phyloP scores from a whole-genome alignment of 148 eudicot genomes.

The Silene latifolia region DNA sequence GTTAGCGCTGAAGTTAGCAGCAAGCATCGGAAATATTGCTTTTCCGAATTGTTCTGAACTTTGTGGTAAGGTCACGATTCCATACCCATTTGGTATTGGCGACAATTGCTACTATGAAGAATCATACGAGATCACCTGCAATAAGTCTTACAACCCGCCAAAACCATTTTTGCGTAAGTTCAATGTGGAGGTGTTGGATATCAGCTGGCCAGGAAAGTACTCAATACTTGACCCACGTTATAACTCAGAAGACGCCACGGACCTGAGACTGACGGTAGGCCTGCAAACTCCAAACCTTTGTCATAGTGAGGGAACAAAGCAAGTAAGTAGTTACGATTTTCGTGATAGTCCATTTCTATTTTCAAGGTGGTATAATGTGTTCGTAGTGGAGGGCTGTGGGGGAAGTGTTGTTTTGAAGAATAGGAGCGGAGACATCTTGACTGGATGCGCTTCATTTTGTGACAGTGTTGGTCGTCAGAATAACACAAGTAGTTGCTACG shows the following conservation, averaged over 20 bases:
- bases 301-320: slow-evolving; percentile 1
- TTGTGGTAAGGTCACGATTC: slow-evolving; percentile 17
- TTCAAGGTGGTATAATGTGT: slow-evolving; percentile 9
- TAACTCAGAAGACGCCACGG: not conserved
- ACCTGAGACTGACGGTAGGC: not conserved
- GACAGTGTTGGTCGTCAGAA: not conserved
- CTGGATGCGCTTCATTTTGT: slow-evolving; percentile 26
- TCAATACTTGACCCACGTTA: not conserved
- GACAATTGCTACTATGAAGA: slow-evolving; percentile 7
- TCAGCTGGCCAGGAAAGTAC: slow-evolving; percentile 15
- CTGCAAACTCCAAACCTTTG: slow-evolving; percentile 9
- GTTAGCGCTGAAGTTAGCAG: slow-evolving; percentile 1
- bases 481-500: slow-evolving; percentile 10
- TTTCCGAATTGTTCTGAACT: slow-evolving; percentile 14
- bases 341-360: slow-evolving; percentile 17
- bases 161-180: slow-evolving; percentile 8
- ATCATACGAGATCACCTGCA: slow-evolving; percentile 19
- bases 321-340: not conserved
- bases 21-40: not conserved
- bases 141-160: slow-evolving; percentile 4
- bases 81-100: slow-evolving; percentile 27
- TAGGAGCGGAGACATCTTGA: not conserved
- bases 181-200: slow-evolving; percentile 19
- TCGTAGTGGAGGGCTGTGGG: slow-evolving; percentile 21
- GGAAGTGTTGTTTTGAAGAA: slow-evolving; percentile 21